Evolutionary conservation across 2,329 filamentous ascomycete species (phyloP), one percentile per base, ranked within the genome.

Genomic region (Sphaerulina musiva): DNA sequence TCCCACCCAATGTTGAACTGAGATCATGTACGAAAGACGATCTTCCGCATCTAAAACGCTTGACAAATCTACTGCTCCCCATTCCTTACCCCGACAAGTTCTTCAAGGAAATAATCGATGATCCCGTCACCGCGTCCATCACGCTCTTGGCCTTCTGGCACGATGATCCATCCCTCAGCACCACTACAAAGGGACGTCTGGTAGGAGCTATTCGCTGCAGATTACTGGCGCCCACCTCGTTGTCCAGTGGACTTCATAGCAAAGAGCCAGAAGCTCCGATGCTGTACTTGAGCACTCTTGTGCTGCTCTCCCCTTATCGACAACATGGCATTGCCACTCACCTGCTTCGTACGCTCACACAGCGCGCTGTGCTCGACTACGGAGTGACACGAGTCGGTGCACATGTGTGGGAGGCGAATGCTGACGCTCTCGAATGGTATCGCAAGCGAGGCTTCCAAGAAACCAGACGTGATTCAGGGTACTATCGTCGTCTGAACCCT

Each of bases 331-430:
- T 85, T 23, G 82, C 82, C 2, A 73, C 78, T 9, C 74, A 77
- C 14, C 69, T 85, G 26, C 70, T 85, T 6, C 64, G 70, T 4
- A 58, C 59, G 2, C 60, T 78, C 9, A 61, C 62, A 9, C 57
- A 54, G 17, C 62, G 60, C 4, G 70, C 68, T 8, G 72, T 77
- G 4, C 71, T 73, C 32, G 70, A 76, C 52, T 78, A 82, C 58
- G 74, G 75, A 26, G 75, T 80, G 26, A 69, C 68, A 9, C 73
- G 70, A 11, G 75, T 84, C 17, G 81, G 78, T 2, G 82, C 82
- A 9, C 82, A 85, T 67, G 81, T 84, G 0, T 84, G 83, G 75
- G 80, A 82, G 60, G 77, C 76, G 20, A 85, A 85, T 53, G 72
- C 76, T 14, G 80, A 83, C 46, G 82, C 75, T 0, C 62, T 82